Percentiles rank a stretch among this genome's conserved stretches.
phyloP scores from a whole-genome alignment of 2,329 filamentous ascomycete genomes.

The Trichoderma koningiopsis region DNA sequence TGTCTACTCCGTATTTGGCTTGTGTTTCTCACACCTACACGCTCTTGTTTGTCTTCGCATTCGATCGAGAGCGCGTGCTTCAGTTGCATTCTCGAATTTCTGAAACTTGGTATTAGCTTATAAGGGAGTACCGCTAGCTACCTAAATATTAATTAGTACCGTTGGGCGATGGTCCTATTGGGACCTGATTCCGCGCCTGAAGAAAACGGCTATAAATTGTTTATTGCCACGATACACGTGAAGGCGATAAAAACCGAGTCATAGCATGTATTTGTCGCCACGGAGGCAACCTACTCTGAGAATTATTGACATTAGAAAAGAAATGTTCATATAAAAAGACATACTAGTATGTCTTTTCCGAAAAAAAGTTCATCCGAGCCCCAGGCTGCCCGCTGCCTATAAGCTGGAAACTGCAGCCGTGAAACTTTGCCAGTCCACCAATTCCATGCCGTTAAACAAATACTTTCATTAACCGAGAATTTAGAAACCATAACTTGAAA shows the following conservation, averaged over 20 bases:
- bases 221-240: neutral
- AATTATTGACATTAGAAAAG: neutral
- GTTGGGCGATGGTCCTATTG: constrained; percentile 7
- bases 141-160: neutral
- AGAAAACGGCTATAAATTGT: neutral
- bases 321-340: neutral
- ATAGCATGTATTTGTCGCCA: neutral
- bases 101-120: neutral
- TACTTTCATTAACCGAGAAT: neutral
- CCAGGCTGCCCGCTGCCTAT: neutral
- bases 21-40: neutral
- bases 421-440: neutral
- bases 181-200: neutral
- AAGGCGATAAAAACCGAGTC: neutral
- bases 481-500: neutral
- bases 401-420: neutral
- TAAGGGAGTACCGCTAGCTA: neutral
- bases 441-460: neutral
- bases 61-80: neutral
- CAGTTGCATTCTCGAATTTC: neutral
- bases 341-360: neutral
- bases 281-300: neutral
- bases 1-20: neutral
- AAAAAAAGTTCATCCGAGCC: neutral
- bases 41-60: neutral